Percentiles rank a stretch among this genome's conserved stretches.
These are phyloP conservation scores for Raffaelea arxii DNA, from an alignment of 2,329 filamentous ascomycete species.

Conservation along the genomic window DNA sequence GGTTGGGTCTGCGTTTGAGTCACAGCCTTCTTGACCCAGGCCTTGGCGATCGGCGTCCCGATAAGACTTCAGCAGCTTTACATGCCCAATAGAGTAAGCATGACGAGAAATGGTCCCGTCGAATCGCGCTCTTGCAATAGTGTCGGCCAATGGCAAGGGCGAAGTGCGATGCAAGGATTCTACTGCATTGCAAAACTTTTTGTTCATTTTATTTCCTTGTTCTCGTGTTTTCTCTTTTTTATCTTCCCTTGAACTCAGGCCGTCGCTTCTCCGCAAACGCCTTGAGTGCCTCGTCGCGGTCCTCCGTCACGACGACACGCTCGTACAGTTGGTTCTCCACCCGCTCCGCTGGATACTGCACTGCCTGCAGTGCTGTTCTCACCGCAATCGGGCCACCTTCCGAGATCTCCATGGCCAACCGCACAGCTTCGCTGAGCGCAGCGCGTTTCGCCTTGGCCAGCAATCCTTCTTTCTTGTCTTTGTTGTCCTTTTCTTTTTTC, in stretches of 20 bases:
- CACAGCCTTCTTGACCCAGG: no score
- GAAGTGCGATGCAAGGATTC: no score
- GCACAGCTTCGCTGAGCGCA: conserved; percentile 66
- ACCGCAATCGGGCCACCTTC: conserved; percentile 73
- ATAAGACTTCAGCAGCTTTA: no score
- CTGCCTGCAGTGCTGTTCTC: conserved; percentile 67
- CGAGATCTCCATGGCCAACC: conserved; percentile 75
- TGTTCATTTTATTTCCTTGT: no score
- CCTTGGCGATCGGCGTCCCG: no score
- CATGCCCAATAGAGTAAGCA: no score
- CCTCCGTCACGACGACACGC: conserved; percentile 71
- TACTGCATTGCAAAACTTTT: no score
- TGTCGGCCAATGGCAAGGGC: no score
- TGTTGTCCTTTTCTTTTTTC: conserved; percentile 17
- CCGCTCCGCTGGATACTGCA: conserved; percentile 61
- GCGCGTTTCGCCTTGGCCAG: conserved; percentile 52
- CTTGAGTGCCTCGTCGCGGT: conserved; percentile 76
- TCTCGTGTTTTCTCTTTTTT: no score
- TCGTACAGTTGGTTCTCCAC: conserved; percentile 86
- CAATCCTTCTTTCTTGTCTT: conserved; percentile 28
- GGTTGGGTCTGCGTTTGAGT: no score
- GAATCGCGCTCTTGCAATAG: no score
- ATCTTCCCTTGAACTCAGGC: conserved; percentile 47
- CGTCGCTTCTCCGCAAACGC: conserved; percentile 66
- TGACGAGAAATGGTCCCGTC: no score